These are phyloP conservation scores for Vitis labrusca DNA, from an alignment of 164 flowering plant genomes.

Conservation along the genomic window DNA sequence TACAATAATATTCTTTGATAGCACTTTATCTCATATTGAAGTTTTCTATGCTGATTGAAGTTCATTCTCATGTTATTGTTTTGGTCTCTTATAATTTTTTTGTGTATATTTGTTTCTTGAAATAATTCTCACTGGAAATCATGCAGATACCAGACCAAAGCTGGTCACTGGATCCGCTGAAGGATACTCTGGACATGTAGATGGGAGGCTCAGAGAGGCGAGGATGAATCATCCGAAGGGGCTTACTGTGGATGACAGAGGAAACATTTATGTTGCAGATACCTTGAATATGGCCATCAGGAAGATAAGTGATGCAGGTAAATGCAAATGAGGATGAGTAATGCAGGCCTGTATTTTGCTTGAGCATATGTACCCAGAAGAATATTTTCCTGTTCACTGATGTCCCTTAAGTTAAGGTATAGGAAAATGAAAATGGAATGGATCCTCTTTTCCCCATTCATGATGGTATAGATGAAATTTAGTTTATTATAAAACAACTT, in stretches of 20 bases:
- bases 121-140: constrained; percentile 4
- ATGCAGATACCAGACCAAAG: constrained; percentile 84
- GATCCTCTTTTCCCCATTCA: no score
- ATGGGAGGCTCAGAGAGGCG: constrained; percentile 83
- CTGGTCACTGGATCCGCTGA: constrained; percentile 87
- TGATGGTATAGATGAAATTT: no score
- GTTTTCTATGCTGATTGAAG: no score
- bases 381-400: neutral
- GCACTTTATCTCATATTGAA: no score
- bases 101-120: neutral
- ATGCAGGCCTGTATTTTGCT: neutral
- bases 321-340: neutral
- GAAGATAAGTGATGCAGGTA: constrained; percentile 91
- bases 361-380: neutral
- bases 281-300: constrained; percentile 92
- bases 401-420: no score
- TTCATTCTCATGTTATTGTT: no score
- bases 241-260: constrained; percentile 79
- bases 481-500: no score
- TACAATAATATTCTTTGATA: no score
- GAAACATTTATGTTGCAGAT: constrained; percentile 90
- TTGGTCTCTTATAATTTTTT: neutral
- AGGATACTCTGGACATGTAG: constrained; percentile 90
- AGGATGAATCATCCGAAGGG: constrained; percentile 91
- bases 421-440: no score